Conservation (phyloP, 2,329 filamentous ascomycete genomes). For the Pseudocercospora eumusae region DNA sequence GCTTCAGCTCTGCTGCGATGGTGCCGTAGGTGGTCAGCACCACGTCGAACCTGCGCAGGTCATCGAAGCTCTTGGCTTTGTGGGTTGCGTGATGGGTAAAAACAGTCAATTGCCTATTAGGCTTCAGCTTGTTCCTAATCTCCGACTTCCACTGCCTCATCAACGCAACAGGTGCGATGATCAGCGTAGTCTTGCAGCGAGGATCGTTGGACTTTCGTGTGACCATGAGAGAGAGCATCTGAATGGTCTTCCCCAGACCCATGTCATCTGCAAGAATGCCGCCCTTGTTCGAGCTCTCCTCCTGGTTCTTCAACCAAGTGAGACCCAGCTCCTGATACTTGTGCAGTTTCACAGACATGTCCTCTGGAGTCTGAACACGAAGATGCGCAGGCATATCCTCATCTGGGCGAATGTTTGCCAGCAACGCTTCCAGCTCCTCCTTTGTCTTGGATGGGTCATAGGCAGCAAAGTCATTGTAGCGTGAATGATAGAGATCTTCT, state of each 20-base stretch:
- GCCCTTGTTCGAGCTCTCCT: constrained; percentile 69
- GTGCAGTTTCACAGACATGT: constrained; percentile 69
- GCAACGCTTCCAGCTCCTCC: constrained; percentile 69
- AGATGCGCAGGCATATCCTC: constrained; percentile 55
- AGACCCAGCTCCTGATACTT: constrained; percentile 79
- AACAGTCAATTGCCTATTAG: constrained; percentile 58
- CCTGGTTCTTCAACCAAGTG: constrained; percentile 74
- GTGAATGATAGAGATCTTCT: constrained; percentile 32
- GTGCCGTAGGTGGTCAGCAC: constrained; percentile 80
- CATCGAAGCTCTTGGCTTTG: constrained; percentile 60
- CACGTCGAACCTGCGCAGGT: constrained; percentile 68
- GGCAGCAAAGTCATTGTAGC: constrained; percentile 31
- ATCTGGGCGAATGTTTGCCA: constrained; percentile 74
- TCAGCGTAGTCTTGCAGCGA: constrained; percentile 72
- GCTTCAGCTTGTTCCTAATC: constrained; percentile 68
- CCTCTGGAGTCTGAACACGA: constrained; percentile 68
- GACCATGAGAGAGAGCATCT: constrained; percentile 75
- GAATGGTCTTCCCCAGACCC: constrained; percentile 83
- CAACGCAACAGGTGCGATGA: constrained; percentile 77
- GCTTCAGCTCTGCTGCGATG: constrained; percentile 66
- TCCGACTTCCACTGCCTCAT: constrained; percentile 84
- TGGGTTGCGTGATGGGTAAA: constrained; percentile 66
- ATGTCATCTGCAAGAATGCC: constrained; percentile 80
- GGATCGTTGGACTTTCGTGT: constrained; percentile 62
- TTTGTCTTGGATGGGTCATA: constrained; percentile 55